Base-by-base conservation (phyloP, 2,329 filamentous ascomycete genomes). In the Graphilbum ipis-grandicollis region DNA sequence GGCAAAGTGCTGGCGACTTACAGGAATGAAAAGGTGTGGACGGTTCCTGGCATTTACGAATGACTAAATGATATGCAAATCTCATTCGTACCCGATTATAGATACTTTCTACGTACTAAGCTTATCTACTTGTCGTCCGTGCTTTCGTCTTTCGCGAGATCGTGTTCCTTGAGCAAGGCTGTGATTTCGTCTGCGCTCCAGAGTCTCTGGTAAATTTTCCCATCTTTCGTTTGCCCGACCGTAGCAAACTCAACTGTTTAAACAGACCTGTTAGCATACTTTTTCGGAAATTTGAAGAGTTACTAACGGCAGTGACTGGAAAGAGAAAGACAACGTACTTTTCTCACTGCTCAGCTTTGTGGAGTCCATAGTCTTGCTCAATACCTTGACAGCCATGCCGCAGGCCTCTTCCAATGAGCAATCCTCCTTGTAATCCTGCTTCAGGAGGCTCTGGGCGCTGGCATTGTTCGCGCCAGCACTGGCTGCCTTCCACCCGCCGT, bases 351-450 rank as follows among this genome's bases (percentile, higher is more conserved):
- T 94, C 54, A 98, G 63, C 69, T 94, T 98, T 38, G 88, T 96
- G 38, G 86, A 93, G 58, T 98, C 90, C 92, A 98, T 98, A 6
- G 90, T 98, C 76, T 98, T 98, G 71, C 90, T 96, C 47, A 98
- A 63, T 44, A 98, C 90, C 71, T 98, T 98, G 56, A 98, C 90
- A 10, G 90, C 90, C 69, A 94, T 79, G 38, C 80, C 85, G 56
- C 90, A 98, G 5, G 92, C 90, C 65, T 98, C 90, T 65, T 93
- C 83, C 53, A 98, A 60, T 47, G 83, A 79, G 59, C 86, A 96
- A 49, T 96, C 86, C 62, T 98, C 90, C 69, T 96, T 94, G 66
- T 98, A 98, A 59, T 98, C 90, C 60, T 98, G 90, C 72, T 98
- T 98, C 58, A 98, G 62, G 59, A 98, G 61, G 60, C 85, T 93